phyloP scores from a whole-genome alignment of 257 asterid genomes.

The Ballota nigra region DNA sequence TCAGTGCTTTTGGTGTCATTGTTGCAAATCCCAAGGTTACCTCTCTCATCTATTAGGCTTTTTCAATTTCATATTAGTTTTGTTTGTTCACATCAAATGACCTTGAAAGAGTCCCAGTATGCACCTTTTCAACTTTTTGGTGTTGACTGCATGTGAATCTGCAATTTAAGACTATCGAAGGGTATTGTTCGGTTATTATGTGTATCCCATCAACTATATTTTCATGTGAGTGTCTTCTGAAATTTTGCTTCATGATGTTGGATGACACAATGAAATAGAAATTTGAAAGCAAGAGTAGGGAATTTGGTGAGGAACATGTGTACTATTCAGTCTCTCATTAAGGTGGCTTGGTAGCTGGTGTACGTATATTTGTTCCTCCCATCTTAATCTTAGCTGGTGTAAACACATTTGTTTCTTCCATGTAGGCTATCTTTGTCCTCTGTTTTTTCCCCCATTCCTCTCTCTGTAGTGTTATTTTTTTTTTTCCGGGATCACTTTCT shows the following conservation, averaged over 20 bases:
- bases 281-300: background rate
- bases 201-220: background rate
- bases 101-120: background rate
- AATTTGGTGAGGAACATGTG: background rate
- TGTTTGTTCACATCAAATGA: background rate
- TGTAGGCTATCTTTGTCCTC: background rate
- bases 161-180: too few relatives aligned
- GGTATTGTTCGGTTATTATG: too few relatives aligned
- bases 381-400: background rate
- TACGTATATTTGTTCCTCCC: background rate
- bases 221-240: background rate
- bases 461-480: background rate
- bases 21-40: constrained; percentile 91
- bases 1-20: constrained; percentile 93
- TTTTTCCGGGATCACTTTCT: background rate
- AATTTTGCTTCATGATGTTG: background rate
- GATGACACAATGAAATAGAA: background rate
- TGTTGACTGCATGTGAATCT: background rate
- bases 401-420: background rate
- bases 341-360: background rate
- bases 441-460: background rate
- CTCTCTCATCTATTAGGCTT: background rate
- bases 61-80: background rate
- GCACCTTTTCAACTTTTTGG: background rate
- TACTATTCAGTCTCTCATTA: background rate